Base-by-base conservation (phyloP, 352 stramenopile species). In the Pythium plurisporium region DNA sequence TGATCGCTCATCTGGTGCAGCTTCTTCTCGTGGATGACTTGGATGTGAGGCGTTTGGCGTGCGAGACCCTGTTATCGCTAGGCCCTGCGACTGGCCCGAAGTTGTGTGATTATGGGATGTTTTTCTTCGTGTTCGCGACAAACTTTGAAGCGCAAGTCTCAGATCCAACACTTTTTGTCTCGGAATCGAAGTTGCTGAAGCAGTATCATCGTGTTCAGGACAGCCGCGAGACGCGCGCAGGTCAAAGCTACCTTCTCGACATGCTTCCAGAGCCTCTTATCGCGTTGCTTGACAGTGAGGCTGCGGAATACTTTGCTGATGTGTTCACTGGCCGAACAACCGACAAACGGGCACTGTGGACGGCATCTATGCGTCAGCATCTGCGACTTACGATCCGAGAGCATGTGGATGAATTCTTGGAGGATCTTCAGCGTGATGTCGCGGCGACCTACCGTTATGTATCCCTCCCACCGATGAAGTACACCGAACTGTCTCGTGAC, bases 231-330 rank as follows among this genome's bases (percentile, higher is more conserved):
- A 66, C 63, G 20, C 69, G 67, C 11, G 49, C 48, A 10, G 77
- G 71, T 0, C 79, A 89, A 36, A 94, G 84, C 41, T 88, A 75
- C 37, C 59, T 94, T 37, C 38, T 79, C 11, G 74, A 89, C 20
- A 76, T 94, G 30, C 58, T 94, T 34, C 84, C 84, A 1, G 80
- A 92, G 48, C 79, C 80, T 8, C 69, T 94, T 17, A 84, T 92
- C 41, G 55, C 64, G 1, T 54, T 92, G 17, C 59, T 94, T 20
- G 84, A 94, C 36, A 72, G 67, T 7, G 84, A 91, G 9, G 61
- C 69, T 7, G 56, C 84, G 7, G 76, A 87, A 15, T 33, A 62
- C 11, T 91, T 94, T 71, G 78, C 84, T 0, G 71, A 86, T 8
- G 72, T 91, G 7, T 92, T 79, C 56, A 77, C 62, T 1, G 69